Conservation (phyloP, 805 yeast species). For the Ogataea siamensis region DNA sequence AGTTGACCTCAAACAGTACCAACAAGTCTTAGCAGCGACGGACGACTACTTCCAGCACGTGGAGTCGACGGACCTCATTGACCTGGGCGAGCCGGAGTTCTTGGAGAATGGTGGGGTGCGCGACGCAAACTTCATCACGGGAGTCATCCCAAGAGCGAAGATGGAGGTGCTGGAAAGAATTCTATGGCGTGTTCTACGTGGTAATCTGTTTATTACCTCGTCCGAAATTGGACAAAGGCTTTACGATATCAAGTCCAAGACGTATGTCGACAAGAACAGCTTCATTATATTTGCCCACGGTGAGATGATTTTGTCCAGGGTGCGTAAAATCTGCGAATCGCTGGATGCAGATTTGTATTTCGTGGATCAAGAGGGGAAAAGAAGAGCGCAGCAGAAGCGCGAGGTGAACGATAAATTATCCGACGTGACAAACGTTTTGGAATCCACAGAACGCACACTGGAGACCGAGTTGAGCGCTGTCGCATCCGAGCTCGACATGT, state of each 20-base stretch:
- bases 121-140: conserved; percentile 60
- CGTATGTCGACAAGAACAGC: conserved; percentile 67
- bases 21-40: conserved; percentile 55
- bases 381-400: conserved; percentile 38
- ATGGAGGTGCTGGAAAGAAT: conserved; percentile 74
- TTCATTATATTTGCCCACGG: conserved; percentile 95
- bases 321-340: conserved; percentile 82
- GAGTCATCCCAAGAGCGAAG: conserved; percentile 74
- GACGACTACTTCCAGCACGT: conserved; percentile 44
- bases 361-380: conserved; percentile 45
- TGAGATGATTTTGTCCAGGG: conserved; percentile 62
- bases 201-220: conserved; percentile 78
- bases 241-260: conserved; percentile 57
- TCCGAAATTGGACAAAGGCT: conserved; percentile 69
- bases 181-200: conserved; percentile 89
- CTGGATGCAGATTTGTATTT: conserved; percentile 77
- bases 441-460: conserved; percentile 50
- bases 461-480: conserved; percentile 65
- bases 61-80: conserved; percentile 27
- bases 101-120: conserved; percentile 39
- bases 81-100: conserved; percentile 37
- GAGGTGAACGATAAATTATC: conserved; percentile 50
- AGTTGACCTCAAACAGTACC: conserved; percentile 65
- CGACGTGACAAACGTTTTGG: conserved; percentile 50
- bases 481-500: conserved; percentile 55